A percentile compares a stretch with the other conserved stretches of the same genome.
Conservation (phyloP, 2,329 filamentous ascomycete species). For the Neofusicoccum kwambonambiense region DNA sequence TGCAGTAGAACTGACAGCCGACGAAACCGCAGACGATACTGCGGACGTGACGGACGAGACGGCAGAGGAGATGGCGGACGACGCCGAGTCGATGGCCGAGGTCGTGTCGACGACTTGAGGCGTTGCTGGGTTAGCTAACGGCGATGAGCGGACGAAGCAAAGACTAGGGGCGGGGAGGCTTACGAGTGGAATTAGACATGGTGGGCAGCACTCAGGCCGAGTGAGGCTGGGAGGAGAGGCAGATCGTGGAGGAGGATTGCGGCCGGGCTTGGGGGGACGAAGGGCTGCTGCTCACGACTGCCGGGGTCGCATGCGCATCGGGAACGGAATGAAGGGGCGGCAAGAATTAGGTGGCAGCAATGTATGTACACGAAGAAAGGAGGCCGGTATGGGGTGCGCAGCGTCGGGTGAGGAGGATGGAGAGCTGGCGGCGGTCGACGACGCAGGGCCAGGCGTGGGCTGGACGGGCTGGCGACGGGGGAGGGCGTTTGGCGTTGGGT, state of each 20-base stretch:
- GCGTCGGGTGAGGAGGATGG: background rate
- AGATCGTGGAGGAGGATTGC: background rate
- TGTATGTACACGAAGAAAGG: conserved; percentile 14
- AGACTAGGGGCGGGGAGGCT: background rate
- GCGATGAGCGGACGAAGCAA: background rate
- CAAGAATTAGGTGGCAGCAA: conserved; percentile 4
- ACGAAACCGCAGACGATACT: background rate
- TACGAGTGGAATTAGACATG: conserved; percentile 15
- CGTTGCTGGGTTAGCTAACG: background rate
- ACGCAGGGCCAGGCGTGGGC: background rate
- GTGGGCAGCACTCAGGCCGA: background rate
- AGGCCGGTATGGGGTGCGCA: background rate
- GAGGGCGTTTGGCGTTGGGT: background rate
- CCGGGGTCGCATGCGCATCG: background rate
- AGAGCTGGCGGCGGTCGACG: background rate
- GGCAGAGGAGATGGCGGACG: background rate
- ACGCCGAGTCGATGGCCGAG: background rate
- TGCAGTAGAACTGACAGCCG: background rate
- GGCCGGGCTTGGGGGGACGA: background rate
- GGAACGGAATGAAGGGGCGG: conserved; percentile 10
- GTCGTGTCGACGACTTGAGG: background rate
- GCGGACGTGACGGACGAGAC: conserved; percentile 5
- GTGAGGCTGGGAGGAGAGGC: conserved; percentile 1
- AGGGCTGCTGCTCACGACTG: conserved; percentile 6
- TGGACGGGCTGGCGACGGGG: background rate